Evolutionary conservation across 2,329 filamentous ascomycete species (phyloP), one percentile per base, ranked within the genome.

Genomic region (Botrytis paeoniae): DNA sequence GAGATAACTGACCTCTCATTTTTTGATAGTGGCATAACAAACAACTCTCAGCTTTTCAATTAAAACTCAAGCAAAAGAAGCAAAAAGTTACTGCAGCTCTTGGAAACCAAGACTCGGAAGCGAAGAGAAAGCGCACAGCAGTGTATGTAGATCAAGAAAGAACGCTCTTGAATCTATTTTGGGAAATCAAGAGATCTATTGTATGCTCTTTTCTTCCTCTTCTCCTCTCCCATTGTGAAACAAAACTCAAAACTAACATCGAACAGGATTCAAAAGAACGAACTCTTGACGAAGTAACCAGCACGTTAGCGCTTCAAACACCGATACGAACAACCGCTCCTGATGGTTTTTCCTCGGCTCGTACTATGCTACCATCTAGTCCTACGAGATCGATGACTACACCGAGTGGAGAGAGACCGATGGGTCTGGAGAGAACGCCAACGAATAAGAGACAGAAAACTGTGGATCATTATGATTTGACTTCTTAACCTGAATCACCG

Each of bases 121-220:
- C 48, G 5, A n/a, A 32, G 4, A 68, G 29, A 5, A 18, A 29
- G 12, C 64, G 64, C 1, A 57, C 39, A 39, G 32, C 35, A 16
- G 25, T 39, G 25, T 54, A 57, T 29, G 10, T 41, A 3, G 18
- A 68, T 0, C 48, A 68, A n/a, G 65, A 68, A 41, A 14, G 10
- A 32, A 25, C 6, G 10, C 65, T 68, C 22, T 68, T 68, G 48
- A 32, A 22, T 16, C 35, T 68, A 8, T 68, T 68, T n/a, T 68
- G 65, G 65, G n/a, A 68, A 41, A 25, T 68, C 65, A 68, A 68
- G 35, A 68, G 20, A 7, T 57, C 65, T 4, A 10, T 57, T n/a
- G 65, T 68, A 57, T 32, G 37, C 39, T 16, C 4, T 14, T 12
- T 18, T 35, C 39, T 1, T 7, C 35, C 51, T 20, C 1, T 10